Base-by-base conservation (phyloP, 2,329 filamentous ascomycete species). In the Phoma sp. region DNA sequence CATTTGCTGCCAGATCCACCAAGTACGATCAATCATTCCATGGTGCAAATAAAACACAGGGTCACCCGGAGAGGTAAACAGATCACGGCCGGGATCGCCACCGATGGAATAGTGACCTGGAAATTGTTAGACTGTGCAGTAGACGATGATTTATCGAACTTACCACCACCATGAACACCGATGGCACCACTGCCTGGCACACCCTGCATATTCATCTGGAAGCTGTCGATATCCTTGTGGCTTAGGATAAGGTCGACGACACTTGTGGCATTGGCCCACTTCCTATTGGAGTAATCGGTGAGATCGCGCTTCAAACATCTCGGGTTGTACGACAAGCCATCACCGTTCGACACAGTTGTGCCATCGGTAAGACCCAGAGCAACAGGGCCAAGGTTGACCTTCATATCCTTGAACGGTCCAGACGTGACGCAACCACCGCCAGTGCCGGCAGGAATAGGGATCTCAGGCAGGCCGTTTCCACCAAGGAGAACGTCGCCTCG, bases 371-470 rank as follows among this genome's bases (percentile, higher is more conserved):
- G 37, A 4, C 41, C 46, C 22, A 64, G 39, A 13, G 52, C 24
- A 22, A 62, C 59, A 4, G 61, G 60, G 7, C 60, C 59, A 29
- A 64, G 58, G 32, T 61, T 62, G 39, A 67, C 61, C 5, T 38
- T 62, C 54, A 65, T 60, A 45, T 83, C 73, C 55, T 73, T 77
- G 70, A 84, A 84, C 0, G 82, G 82, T 0, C 82, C 82, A 1
- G 70, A 73, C 8, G 66, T 72, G 4, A 86, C 74, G 61, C 82
- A 86, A 1, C 83, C 83, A 27, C 83, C 83, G 14, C 83, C 83
- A 0, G 75, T 74, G 13, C 82, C 84, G 0, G 78, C 76, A 0
- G 79, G 81, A 27, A 80, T 67, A 9, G 55, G 65, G 38, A 77
- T 66, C 2, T 58, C 56, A 23, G 66, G 68, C 0, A 56, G 38